Percentiles rank a stretch among this genome's conserved stretches.
These are phyloP conservation scores for Zygoascus flipseniorum DNA, from an alignment of 805 yeast species.

Conservation along the genomic window DNA sequence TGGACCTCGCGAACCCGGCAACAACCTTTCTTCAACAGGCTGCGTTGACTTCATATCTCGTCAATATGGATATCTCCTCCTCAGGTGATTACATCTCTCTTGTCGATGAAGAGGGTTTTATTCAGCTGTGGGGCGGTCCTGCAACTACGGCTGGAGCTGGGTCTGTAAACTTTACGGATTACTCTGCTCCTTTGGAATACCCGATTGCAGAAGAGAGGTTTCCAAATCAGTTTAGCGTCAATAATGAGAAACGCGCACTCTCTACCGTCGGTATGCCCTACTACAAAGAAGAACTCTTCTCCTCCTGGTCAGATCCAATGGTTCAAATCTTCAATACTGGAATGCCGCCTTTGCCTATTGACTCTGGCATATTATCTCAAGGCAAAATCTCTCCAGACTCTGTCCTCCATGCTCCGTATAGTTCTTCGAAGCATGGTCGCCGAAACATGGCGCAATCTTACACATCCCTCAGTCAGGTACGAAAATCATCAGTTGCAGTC, in stretches of 20 bases:
- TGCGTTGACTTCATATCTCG: slow-evolving; percentile 40
- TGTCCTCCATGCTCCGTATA: slow-evolving; percentile 56
- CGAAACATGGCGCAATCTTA: slow-evolving; percentile 37
- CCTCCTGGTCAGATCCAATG: slow-evolving; percentile 58
- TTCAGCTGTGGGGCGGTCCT: slow-evolving; percentile 57
- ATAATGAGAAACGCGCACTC: slow-evolving; percentile 45
- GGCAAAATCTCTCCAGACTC: slow-evolving; percentile 31
- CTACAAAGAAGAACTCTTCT: slow-evolving; percentile 64
- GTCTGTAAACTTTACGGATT: slow-evolving; percentile 42
- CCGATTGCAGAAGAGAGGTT: slow-evolving; percentile 22
- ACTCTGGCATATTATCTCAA: slow-evolving; percentile 37
- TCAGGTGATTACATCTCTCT: slow-evolving; percentile 74
- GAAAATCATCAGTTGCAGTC: slow-evolving; percentile 27
- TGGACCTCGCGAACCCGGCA: slow-evolving; percentile 76
- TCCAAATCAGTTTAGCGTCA: slow-evolving; percentile 23
- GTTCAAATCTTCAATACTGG: slow-evolving; percentile 47
- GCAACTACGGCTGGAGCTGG: not conserved
- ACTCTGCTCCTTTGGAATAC: slow-evolving; percentile 37
- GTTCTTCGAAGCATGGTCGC: slow-evolving; percentile 47
- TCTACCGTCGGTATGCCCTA: slow-evolving; percentile 79
- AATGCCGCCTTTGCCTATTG: slow-evolving; percentile 47
- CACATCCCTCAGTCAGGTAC: slow-evolving; percentile 15
- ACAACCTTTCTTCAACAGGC: slow-evolving; percentile 59
- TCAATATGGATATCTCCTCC: slow-evolving; percentile 47
- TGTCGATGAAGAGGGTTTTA: slow-evolving; percentile 50